These are phyloP conservation scores for Fagus sylvatica DNA, from an alignment of 306 rosid genomes.

Conservation along the genomic window DNA sequence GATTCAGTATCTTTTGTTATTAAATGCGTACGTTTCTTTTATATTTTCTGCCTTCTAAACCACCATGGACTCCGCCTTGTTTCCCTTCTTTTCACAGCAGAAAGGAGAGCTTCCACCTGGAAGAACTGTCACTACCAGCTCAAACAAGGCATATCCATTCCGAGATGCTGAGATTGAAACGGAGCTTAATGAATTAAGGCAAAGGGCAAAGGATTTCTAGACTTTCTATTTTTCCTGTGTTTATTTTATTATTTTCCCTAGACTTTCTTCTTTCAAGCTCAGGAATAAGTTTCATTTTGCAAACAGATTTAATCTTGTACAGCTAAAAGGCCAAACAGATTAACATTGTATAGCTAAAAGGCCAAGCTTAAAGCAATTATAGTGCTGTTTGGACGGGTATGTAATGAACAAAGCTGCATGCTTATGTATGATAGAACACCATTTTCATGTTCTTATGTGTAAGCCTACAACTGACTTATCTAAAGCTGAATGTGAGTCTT, in stretches of 20 bases:
- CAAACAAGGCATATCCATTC: slow-evolving; percentile 42
- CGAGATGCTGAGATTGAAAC: slow-evolving; percentile 56
- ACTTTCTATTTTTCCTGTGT: neutral
- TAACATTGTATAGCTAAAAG: slow-evolving; percentile 43
- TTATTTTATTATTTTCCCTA: neutral
- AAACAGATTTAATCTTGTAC: slow-evolving; percentile 21
- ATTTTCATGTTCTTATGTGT: neutral
- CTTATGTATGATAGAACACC: neutral
- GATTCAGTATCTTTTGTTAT: neutral
- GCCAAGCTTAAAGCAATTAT: slow-evolving; percentile 17
- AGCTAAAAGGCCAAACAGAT: slow-evolving; percentile 33
- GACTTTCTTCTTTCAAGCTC: slow-evolving; percentile 16
- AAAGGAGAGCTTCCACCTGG: slow-evolving; percentile 65
- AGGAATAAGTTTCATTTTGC: slow-evolving; percentile 24
- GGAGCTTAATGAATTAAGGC: slow-evolving; percentile 57
- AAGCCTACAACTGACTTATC: neutral
- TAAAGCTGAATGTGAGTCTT: neutral
- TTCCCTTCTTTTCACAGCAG: slow-evolving; percentile 23
- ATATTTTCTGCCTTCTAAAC: neutral
- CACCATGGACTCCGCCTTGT: neutral
- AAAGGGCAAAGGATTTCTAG: slow-evolving; percentile 47
- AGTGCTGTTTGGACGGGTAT: slow-evolving; percentile 1
- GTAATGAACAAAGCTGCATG: slow-evolving; percentile 17
- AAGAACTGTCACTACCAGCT: slow-evolving; percentile 35
- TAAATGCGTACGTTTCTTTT: neutral